phyloP scores from a whole-genome alignment of 805 yeast genomes.

The Cyberlindnera nakhonratchasimensis region DNA sequence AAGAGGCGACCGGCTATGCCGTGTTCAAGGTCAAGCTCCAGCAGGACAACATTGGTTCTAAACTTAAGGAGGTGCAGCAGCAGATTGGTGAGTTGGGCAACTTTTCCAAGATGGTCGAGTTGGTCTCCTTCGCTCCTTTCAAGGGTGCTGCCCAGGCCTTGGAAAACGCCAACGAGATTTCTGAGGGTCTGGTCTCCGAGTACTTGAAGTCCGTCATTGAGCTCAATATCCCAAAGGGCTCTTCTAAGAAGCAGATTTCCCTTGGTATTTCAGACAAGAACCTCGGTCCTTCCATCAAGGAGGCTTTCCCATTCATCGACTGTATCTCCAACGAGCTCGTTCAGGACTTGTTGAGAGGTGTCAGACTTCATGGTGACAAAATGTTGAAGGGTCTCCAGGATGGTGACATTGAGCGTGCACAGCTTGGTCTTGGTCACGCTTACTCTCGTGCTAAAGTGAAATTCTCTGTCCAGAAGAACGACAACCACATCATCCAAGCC shows the following conservation, averaged over 20 bases:
- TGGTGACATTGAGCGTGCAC: constrained; percentile 97
- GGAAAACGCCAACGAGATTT: constrained; percentile 95
- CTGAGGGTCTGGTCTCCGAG: constrained; percentile 95
- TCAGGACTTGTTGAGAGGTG: constrained; percentile 93
- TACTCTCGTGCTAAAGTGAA: constrained; percentile 98
- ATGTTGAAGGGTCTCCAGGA: constrained; percentile 86
- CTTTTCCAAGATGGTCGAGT: constrained; percentile 89
- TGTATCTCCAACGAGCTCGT: constrained; percentile 88
- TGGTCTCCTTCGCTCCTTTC: constrained; percentile 95
- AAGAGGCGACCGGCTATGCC: constrained; percentile 98
- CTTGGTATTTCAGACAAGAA: constrained; percentile 93
- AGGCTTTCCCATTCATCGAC: constrained; percentile 81
- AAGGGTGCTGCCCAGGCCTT: constrained; percentile 99
- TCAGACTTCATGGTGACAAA: constrained; percentile 86
- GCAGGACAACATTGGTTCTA: constrained; percentile 91
- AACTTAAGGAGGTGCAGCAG: constrained; percentile 90
- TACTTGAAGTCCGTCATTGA: constrained; percentile 86
- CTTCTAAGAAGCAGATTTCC: constrained; percentile 57
- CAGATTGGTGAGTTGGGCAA: constrained; percentile 80
- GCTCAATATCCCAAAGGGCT: constrained; percentile 78
- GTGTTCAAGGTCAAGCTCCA: constrained; percentile 89
- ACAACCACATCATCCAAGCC: constrained; percentile 98
- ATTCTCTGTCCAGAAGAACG: constrained; percentile 98
- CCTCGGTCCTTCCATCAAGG: constrained; percentile 96
- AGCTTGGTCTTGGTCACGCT: constrained; percentile 98